phyloP scores from a whole-genome alignment of 345 rosid genomes.

The Corchorus olitorius region DNA sequence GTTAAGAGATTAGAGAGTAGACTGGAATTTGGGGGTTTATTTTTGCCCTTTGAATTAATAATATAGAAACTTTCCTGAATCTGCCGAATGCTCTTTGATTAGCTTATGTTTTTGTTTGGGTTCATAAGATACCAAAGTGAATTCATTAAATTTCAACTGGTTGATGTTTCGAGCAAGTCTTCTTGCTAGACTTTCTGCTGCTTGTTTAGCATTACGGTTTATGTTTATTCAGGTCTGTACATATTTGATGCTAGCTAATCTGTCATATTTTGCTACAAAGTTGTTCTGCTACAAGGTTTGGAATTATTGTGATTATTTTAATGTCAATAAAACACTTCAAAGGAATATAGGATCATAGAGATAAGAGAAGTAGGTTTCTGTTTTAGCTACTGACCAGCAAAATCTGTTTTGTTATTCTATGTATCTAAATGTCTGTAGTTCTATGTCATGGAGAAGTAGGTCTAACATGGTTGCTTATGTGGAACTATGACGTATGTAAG shows the following conservation, averaged over 20 bases:
- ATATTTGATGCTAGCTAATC: not conserved
- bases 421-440: not conserved
- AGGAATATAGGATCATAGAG: not conserved
- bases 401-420: not conserved
- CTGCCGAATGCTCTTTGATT: not conserved
- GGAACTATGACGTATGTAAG: not conserved
- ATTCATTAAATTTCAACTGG: not conserved
- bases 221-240: not conserved
- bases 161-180: not conserved
- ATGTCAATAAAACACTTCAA: not conserved
- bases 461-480: not conserved
- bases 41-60: not conserved
- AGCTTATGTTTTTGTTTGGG: not conserved
- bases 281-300: not conserved
- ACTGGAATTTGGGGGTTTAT: not conserved
- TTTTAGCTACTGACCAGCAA: not conserved
- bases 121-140: not conserved
- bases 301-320: not conserved
- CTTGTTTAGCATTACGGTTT: not conserved
- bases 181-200: not conserved
- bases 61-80: not conserved
- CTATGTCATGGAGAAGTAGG: not conserved
- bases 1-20: not conserved
- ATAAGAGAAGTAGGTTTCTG: not conserved
- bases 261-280: not conserved